Percentiles rank a stretch among this genome's conserved stretches.
phyloP scores from a whole-genome alignment of 371 early-diverging fungal species.

The Fennellomyces sp. region DNA sequence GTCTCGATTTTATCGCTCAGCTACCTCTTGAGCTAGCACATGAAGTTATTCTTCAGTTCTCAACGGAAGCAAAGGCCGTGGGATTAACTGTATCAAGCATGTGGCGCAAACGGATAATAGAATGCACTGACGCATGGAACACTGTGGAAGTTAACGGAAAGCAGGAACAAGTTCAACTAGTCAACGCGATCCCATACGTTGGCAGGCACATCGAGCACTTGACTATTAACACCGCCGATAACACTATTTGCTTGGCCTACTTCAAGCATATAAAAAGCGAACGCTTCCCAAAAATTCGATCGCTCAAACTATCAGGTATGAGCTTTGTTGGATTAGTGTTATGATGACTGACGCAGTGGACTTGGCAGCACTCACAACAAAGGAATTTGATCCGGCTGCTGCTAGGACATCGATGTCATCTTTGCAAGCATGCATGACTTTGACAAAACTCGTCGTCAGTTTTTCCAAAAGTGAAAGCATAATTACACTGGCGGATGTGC shows the following conservation, averaged over 20 bases:
- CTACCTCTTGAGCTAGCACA: background rate
- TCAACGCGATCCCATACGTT: background rate
- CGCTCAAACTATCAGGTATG: background rate
- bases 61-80: background rate
- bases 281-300: background rate
- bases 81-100: background rate
- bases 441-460: no score
- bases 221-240: background rate
- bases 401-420: no score
- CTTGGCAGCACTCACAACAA: no score
- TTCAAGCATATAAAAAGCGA: background rate
- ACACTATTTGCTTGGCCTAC: background rate
- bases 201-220: background rate
- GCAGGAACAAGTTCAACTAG: background rate
- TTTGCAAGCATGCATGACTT: no score
- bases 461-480: no score
- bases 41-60: background rate
- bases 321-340: no score
- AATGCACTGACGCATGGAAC: background rate
- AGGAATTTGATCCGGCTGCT: no score
- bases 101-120: background rate
- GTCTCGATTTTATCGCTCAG: background rate
- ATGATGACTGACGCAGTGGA: no score
- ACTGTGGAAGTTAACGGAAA: background rate
- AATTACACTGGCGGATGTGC: no score